Evolutionary conservation across 805 yeast genomes (phyloP).

Genomic region (Kuraishia cidri): DNA sequence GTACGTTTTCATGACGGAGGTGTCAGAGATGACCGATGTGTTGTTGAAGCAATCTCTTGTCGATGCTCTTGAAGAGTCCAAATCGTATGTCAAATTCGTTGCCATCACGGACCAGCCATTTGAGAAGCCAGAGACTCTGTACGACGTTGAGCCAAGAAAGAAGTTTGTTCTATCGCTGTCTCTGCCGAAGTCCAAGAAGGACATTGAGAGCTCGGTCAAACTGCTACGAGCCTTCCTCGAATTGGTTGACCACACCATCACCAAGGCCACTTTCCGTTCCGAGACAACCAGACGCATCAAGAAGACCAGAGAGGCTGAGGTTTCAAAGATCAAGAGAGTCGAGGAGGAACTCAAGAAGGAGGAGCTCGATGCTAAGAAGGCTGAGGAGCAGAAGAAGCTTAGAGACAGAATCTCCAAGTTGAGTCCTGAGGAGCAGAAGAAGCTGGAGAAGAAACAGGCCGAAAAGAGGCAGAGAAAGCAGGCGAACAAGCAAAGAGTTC

Average conservation of each 20-base stretch:
- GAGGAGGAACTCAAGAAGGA: slow-evolving; percentile 61
- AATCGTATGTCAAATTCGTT: slow-evolving; percentile 48
- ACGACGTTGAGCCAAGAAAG: slow-evolving; percentile 45
- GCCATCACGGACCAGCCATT: slow-evolving; percentile 79
- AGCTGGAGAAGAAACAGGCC: slow-evolving; percentile 65
- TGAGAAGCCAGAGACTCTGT: slow-evolving; percentile 56
- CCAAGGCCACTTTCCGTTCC: slow-evolving; percentile 49
- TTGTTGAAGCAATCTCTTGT: slow-evolving; percentile 41
- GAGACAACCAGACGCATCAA: slow-evolving; percentile 72
- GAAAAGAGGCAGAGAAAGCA: slow-evolving; percentile 77
- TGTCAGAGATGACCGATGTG: slow-evolving; percentile 67
- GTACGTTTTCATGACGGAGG: slow-evolving; percentile 86
- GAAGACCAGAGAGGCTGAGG: slow-evolving; percentile 70
- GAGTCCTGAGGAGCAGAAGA: slow-evolving; percentile 72
- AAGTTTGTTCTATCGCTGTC: slow-evolving; percentile 46
- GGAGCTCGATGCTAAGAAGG: slow-evolving; percentile 58
- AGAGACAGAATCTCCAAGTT: slow-evolving; percentile 48
- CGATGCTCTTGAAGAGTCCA: slow-evolving; percentile 26
- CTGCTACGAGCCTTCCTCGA: slow-evolving; percentile 48
- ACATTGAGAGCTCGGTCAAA: slow-evolving; percentile 37
- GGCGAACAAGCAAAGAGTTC: slow-evolving; percentile 51
- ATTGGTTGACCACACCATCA: slow-evolving; percentile 49
- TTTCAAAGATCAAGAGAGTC: slow-evolving; percentile 59
- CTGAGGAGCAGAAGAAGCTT: slow-evolving; percentile 58
- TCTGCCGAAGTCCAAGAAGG: slow-evolving; percentile 38